Evolutionary conservation across 495 filamentous ascomycete genomes (phyloP).

Genomic region (Mytilinidion resinicola): DNA sequence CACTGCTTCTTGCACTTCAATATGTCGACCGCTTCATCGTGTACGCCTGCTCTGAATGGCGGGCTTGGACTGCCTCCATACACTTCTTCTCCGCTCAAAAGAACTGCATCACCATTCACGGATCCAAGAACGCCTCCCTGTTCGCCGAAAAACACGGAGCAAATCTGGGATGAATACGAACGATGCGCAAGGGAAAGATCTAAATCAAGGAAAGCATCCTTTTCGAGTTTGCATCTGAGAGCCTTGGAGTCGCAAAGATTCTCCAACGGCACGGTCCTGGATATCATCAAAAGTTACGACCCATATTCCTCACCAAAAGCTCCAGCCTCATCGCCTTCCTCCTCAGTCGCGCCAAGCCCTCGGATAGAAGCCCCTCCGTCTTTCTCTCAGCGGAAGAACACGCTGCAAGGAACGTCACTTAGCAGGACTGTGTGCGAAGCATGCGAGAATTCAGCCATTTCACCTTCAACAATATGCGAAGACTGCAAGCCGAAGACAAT

Average conservation of each 20-base stretch:
- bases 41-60: not conserved
- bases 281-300: constrained; percentile 23
- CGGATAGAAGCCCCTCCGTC: not conserved
- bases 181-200: constrained; percentile 13
- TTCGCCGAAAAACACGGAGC: constrained; percentile 9
- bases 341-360: not conserved
- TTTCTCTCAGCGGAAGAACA: not conserved
- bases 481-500: constrained; percentile 17
- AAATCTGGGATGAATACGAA: constrained; percentile 25
- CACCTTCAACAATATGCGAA: constrained; percentile 14
- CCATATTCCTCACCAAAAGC: constrained; percentile 5
- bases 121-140: constrained; percentile 11
- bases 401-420: not conserved
- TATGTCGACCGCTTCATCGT: not conserved
- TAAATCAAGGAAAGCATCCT: constrained; percentile 7
- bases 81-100: constrained; percentile 13
- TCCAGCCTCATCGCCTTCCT: not conserved
- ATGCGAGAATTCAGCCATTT: constrained; percentile 14
- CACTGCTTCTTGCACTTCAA: not conserved
- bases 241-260: constrained; percentile 3
- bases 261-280: constrained; percentile 17
- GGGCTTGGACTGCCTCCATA: constrained; percentile 10
- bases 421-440: constrained; percentile 17
- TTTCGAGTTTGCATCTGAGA: not conserved
- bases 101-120: constrained; percentile 12